A percentile compares a stretch with the other conserved stretches of the same genome.
Conservation (phyloP, 2,329 filamentous ascomycete genomes). For the Byssochlamys sp. region DNA sequence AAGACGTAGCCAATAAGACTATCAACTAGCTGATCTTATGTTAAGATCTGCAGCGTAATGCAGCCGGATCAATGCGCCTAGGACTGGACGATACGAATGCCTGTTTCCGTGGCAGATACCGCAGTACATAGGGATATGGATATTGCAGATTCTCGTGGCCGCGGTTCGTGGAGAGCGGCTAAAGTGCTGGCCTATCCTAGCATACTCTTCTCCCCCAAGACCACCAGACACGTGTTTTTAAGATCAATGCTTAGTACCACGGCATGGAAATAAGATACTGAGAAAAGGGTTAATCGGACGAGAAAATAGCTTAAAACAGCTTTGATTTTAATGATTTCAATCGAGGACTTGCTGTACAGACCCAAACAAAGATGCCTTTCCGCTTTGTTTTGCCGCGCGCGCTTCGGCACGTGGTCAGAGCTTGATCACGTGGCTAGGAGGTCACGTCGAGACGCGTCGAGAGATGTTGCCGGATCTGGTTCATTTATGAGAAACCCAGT, state of each 20-base stretch:
- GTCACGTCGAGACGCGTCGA: neutral
- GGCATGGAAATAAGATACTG: neutral
- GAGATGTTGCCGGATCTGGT: neutral
- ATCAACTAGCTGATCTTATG: neutral
- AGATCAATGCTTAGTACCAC: neutral
- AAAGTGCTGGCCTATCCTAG: neutral
- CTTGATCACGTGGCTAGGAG: neutral
- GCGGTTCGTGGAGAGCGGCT: neutral
- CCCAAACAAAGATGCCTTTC: neutral
- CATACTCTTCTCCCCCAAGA: neutral
- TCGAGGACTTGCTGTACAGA: neutral
- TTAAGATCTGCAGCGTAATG: neutral
- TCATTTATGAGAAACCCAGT: neutral
- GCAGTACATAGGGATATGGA: neutral
- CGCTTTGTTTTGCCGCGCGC: neutral
- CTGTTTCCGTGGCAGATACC: neutral
- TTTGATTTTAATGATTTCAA: neutral
- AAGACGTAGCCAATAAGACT: neutral
- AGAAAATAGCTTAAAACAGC: neutral
- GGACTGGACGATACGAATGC: neutral
- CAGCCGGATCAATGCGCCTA: neutral
- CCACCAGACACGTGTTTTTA: neutral
- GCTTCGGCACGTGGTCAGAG: neutral
- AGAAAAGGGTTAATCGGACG: neutral
- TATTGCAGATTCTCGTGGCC: neutral